Percentiles rank a stretch among this genome's conserved stretches.
Evolutionary conservation across 1,284 basidiomycete genomes (phyloP).

Genomic region (Wolfiporia cocos): DNA sequence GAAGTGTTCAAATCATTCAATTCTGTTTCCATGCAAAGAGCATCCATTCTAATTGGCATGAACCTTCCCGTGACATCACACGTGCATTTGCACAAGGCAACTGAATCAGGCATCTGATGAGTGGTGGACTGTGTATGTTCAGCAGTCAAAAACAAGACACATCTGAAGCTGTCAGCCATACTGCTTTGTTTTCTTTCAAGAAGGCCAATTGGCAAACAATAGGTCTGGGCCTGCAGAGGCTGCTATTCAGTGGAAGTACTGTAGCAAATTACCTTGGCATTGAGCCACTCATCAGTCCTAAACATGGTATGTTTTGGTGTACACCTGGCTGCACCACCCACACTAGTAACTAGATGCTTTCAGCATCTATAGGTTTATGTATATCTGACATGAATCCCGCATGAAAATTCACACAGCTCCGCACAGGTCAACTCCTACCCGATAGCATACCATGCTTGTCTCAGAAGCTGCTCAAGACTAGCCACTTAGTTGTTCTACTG

Average conservation of each 20-base stretch:
- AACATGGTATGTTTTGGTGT: not conserved
- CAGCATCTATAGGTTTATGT: not conserved
- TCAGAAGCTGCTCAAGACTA: not conserved
- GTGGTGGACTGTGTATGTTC: constrained; percentile 23
- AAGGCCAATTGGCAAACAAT: not conserved
- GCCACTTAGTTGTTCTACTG: not conserved
- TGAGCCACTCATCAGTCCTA: not conserved
- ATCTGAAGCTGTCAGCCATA: not conserved
- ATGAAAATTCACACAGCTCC: not conserved
- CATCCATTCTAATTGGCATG: constrained; percentile 36
- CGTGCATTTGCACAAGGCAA: constrained; percentile 27
- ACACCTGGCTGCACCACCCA: not conserved
- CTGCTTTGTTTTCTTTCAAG: no score
- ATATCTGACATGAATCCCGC: not conserved
- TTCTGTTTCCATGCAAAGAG: constrained; percentile 35
- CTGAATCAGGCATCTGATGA: constrained; percentile 31
- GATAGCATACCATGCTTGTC: not conserved
- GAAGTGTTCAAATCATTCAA: constrained; percentile 44
- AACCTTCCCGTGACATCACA: constrained; percentile 37
- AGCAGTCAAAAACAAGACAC: not conserved
- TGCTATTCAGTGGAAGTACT: not conserved
- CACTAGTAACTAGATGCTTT: not conserved
- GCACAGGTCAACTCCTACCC: not conserved
- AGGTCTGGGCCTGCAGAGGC: not conserved
- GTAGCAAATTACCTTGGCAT: constrained; percentile 4